Base-by-base conservation (phyloP, 192 early-diverging fungal species). In the Chytriomyces sp. region DNA sequence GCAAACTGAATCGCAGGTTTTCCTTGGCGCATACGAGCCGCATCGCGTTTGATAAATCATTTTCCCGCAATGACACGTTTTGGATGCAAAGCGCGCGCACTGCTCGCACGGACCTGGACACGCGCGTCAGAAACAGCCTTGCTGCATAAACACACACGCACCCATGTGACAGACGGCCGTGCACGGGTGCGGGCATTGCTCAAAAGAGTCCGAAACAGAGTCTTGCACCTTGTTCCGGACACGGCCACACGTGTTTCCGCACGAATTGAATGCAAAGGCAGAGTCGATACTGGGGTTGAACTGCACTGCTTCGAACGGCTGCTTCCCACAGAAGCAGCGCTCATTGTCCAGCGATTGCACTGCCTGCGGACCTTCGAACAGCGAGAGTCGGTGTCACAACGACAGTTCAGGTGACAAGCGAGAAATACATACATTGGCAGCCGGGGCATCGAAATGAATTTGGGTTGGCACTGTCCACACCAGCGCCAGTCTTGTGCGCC, bases 261-360 rank as follows among this genome's bases (percentile, higher is more conserved):
- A 74, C 16, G 10, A 10, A 47, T 64, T 74, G 18, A 35, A 35
- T 0, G 35, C 35, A 35, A 35, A 35, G 35, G 4, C 35, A 35
- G 35, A 35, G 35, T 35, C 35, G 35, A 35, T 35, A 35, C 35
- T 18, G 9, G 8, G 7, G 35, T n/a, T 20, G 9, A 13, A 28
- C n/a, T 9, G 9, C 8, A 24, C 44, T 16, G 35, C 57, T 9
- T 50, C 57, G 45, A 61, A 63, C 26, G n/a, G n/a, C 24, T 43
- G 45, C 45, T 61, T 63, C 8, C 60, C 57, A 61, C 72, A 74
- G 72, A 74, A 74, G 53, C 72, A 74, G 46, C 7, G 35, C 53
- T 28, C 45, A n/a, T 16, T 28, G 28, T 23, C 24, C 8, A 63
- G 60, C 24, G 50, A 48, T n/a, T 23, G 24, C 20, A 35, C n/a